These are phyloP conservation scores for Carex littledalei DNA, from an alignment of 176 grass and related monocot species.

Conservation along the genomic window DNA sequence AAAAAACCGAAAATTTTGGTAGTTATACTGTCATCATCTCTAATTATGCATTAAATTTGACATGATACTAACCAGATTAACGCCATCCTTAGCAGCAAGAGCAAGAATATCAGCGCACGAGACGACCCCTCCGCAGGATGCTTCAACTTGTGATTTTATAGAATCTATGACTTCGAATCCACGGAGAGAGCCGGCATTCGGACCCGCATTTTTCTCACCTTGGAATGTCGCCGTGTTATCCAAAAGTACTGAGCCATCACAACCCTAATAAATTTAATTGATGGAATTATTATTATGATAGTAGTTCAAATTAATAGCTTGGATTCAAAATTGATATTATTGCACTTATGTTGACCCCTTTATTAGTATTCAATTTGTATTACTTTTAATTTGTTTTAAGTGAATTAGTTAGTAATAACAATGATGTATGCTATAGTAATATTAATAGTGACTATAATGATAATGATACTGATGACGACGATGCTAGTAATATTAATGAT, in stretches of 20 bases:
- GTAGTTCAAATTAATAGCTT: not conserved
- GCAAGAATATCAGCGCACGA: conserved; percentile 91
- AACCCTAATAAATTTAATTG: conserved; percentile 34
- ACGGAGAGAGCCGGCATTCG: conserved; percentile 70
- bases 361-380: not conserved
- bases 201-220: conserved; percentile 75
- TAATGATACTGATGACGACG: not conserved
- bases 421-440: not conserved
- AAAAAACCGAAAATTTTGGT: not conserved
- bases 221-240: conserved; percentile 61
- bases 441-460: not conserved
- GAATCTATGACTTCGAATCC: conserved; percentile 77
- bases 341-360: not conserved
- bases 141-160: conserved; percentile 61
- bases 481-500: too few relatives aligned
- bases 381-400: not conserved
- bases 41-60: not conserved
- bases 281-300: not conserved
- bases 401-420: not conserved
- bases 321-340: too few relatives aligned
- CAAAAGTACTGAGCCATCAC: conserved; percentile 76
- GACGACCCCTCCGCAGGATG: conserved; percentile 35
- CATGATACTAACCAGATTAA: conserved; percentile 48
- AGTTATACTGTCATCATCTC: too few relatives aligned
- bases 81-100: conserved; percentile 63